Percentiles rank a stretch among this genome's conserved stretches.
Conservation (phyloP, 1,284 basidiomycete genomes). For the Coniophora puteana region DNA sequence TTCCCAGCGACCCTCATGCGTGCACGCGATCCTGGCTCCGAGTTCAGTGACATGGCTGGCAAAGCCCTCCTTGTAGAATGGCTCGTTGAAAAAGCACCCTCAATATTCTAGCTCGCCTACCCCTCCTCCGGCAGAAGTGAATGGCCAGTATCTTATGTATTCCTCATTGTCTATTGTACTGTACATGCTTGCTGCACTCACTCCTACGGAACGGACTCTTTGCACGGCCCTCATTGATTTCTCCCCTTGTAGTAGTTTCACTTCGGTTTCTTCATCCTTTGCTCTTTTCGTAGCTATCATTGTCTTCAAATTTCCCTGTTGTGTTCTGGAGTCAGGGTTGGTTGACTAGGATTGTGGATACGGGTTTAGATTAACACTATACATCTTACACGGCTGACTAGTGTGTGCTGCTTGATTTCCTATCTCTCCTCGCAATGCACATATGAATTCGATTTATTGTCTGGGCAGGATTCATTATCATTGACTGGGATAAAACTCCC, state of each 20-base stretch:
- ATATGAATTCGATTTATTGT: too few species aligned
- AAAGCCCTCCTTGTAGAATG: constrained; percentile 91
- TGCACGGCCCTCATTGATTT: too few species aligned
- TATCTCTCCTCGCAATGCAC: too few species aligned
- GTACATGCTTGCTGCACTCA: constrained; percentile 10
- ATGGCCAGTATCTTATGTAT: neutral
- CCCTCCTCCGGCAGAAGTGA: constrained; percentile 2
- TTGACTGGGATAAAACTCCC: too few species aligned
- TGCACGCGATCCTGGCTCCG: constrained; percentile 80
- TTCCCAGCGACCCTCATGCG: constrained; percentile 87
- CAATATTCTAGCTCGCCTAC: constrained; percentile 47
- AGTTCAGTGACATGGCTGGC: constrained; percentile 96
- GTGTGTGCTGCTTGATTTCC: too few species aligned
- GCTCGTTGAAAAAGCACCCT: constrained; percentile 86
- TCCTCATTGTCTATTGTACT: constrained; percentile 26
- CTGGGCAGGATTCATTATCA: too few species aligned
- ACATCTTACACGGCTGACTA: too few species aligned
- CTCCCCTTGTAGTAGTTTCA: too few species aligned
- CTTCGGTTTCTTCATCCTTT: too few species aligned
- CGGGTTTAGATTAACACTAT: too few species aligned
- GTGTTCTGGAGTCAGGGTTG: constrained; percentile 24
- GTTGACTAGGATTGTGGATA: too few species aligned
- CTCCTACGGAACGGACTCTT: too few species aligned
- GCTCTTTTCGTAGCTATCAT: constrained; percentile 8
- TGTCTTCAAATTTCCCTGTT: constrained; percentile 7